Conservation (phyloP, 1,139 yeast genomes). For the Blastobotrys aristatus region DNA sequence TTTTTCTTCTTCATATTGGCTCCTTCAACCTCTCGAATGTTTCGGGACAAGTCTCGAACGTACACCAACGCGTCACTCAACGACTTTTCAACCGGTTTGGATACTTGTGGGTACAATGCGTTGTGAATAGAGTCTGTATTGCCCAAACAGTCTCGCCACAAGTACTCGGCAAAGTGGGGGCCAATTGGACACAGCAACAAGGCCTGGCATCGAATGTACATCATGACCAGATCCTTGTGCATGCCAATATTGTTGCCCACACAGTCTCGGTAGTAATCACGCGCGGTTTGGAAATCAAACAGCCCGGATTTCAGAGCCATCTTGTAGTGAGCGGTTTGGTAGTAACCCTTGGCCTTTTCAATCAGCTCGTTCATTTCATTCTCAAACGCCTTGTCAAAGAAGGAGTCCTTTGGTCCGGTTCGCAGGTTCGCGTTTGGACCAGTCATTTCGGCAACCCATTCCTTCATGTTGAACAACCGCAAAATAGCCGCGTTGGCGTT, state of each 20-base stretch:
- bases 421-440: slow-evolving; percentile 53
- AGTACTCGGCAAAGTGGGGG: slow-evolving; percentile 90
- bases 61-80: slow-evolving; percentile 67
- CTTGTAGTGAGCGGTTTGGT: slow-evolving; percentile 72
- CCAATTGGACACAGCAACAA: slow-evolving; percentile 86
- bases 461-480: slow-evolving; percentile 86
- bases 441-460: slow-evolving; percentile 83
- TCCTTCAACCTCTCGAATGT: slow-evolving; percentile 91
- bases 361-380: slow-evolving; percentile 87
- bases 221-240: slow-evolving; percentile 78
- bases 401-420: slow-evolving; percentile 57
- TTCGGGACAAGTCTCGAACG: slow-evolving; percentile 69
- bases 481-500: slow-evolving; percentile 97
- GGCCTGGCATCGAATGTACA: slow-evolving; percentile 81
- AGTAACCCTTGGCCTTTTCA: slow-evolving; percentile 65
- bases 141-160: slow-evolving; percentile 77
- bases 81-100: slow-evolving; percentile 57
- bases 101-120: slow-evolving; percentile 72
- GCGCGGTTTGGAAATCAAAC: slow-evolving; percentile 89
- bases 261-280: slow-evolving; percentile 93
- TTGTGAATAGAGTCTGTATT: slow-evolving; percentile 55
- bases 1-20: slow-evolving; percentile 85
- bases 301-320: slow-evolving; percentile 85
- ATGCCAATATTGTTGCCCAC: slow-evolving; percentile 51
- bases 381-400: slow-evolving; percentile 86